phyloP scores from a whole-genome alignment of 805 yeast genomes.

The Kuraishia ogatae region DNA sequence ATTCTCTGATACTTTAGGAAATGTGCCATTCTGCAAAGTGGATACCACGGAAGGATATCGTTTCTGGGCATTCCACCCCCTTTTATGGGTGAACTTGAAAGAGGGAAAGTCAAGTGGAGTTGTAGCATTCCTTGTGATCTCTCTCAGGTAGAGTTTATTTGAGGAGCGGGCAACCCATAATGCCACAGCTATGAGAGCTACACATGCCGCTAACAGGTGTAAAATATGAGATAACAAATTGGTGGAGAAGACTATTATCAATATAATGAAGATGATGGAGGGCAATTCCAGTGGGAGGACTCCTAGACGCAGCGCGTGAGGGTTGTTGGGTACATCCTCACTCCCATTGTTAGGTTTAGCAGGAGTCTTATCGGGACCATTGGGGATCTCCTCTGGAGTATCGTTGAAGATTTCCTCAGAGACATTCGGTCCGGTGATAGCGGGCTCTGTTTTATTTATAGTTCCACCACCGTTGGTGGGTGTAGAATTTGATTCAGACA shows the following conservation, averaged over 20 bases:
- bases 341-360: too few species aligned
- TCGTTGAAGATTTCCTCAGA: too few species aligned
- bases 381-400: too few species aligned
- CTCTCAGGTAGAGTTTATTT: not conserved
- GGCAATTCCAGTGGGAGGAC: not conserved
- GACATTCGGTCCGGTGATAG: too few species aligned
- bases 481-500: not conserved
- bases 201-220: not conserved
- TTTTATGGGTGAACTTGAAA: not conserved
- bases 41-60: not conserved
- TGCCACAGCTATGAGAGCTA: not conserved
- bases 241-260: not conserved
- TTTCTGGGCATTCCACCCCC: not conserved
- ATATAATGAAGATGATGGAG: not conserved
- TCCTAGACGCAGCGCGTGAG: not conserved
- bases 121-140: not conserved
- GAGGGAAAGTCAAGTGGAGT: not conserved
- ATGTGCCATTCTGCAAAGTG: not conserved
- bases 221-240: not conserved
- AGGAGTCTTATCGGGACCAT: too few species aligned
- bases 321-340: too few species aligned
- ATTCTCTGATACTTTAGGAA: constrained; percentile 22
- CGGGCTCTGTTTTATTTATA: not conserved
- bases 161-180: not conserved
- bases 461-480: not conserved